Evolutionary conservation across 2,329 filamentous ascomycete species (phyloP), one percentile per base, ranked within the genome.

Genomic region (Emmonsia crescens): DNA sequence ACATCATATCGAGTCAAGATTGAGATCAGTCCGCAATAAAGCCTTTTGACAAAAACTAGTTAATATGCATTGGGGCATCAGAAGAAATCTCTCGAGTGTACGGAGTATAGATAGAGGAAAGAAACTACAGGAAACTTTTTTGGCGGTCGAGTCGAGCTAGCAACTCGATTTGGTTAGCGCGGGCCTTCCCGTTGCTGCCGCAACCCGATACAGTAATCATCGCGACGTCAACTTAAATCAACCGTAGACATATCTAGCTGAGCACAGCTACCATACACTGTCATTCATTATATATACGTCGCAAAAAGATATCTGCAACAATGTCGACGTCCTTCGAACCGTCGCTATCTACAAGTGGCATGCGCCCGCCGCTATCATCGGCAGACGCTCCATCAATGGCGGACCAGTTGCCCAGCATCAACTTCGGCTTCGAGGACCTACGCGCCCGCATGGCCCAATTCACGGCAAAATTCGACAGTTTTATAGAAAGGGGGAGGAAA

Each of bases 361-460:
- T 80, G 74, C 76, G 81, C 68, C 79, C 79, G 56, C 80, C 80
- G 8, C 74, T 81, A 46, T 75, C 79, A 54, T 74, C 74, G 16
- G 78, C 81, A 57, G 79, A 81, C 67, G 81, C 78, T 59, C 80
- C 81, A 12, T 84, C 82, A 48, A 84, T 85, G 82, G 83, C 83
- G 38, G 83, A 86, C 71, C 81, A 81, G 55, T 84, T 99, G 9
- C 94, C 94, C 42, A 89, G 83, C 73, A 89, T 96, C 75, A 91
- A 96, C 76, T 97, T 99, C 74, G 91, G 91, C 62, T 97, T 97
- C 75, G 92, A 97, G 69, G 91, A 96, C 68, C 78, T 99, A 72
- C 92, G 93, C 76, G 91, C 93, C 70, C 89, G 91, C 76, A 97
- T 99, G 94, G 83, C 87, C 60, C 90, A 89, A 65, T 99, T 99